These are phyloP conservation scores for Komagataella pastoris DNA, from an alignment of 805 yeast species.

Conservation along the genomic window DNA sequence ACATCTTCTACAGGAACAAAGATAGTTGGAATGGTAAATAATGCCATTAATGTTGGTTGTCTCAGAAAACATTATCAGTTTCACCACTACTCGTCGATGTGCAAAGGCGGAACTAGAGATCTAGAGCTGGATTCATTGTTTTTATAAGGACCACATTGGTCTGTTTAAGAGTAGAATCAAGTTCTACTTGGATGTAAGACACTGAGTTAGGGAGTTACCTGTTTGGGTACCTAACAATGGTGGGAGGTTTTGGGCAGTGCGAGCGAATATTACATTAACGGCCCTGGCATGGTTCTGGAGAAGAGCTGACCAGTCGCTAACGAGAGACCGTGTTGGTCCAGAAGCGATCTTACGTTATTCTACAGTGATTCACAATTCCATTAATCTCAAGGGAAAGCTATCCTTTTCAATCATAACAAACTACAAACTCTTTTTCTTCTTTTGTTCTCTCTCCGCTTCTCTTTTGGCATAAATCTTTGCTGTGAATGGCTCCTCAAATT, in stretches of 20 bases:
- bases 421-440: neutral
- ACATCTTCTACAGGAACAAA: neutral
- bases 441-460: conserved; percentile 24
- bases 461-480: conserved; percentile 77
- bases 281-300: neutral
- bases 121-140: neutral
- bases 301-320: neutral
- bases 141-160: neutral
- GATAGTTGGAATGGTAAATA: neutral
- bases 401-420: neutral
- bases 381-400: neutral
- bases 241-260: neutral
- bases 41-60: neutral
- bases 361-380: neutral
- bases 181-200: neutral
- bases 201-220: neutral
- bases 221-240: neutral
- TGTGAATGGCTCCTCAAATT: conserved; percentile 94
- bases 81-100: neutral
- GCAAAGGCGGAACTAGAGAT: neutral
- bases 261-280: neutral
- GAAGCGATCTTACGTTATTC: neutral
- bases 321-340: neutral
- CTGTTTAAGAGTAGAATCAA: neutral
- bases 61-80: neutral